Conservation (phyloP, 176 grass and related monocot species). For the Avena eriantha region DNA sequence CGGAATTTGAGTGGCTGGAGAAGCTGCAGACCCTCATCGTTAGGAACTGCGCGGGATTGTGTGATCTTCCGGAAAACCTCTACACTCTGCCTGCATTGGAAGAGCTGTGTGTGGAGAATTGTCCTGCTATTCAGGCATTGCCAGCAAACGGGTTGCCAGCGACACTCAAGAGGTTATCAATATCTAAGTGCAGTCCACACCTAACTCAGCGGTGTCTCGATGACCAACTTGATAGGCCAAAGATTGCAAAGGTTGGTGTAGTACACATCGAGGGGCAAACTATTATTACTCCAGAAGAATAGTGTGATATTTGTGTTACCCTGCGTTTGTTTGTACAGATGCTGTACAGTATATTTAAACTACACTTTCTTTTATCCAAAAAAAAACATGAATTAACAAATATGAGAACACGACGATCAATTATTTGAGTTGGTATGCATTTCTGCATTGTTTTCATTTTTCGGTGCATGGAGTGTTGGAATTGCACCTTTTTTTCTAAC, state of each 20-base stretch:
- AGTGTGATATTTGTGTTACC: background rate
- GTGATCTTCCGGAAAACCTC: constrained; percentile 37
- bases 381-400: background rate
- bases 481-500: background rate
- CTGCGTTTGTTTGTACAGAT: no score
- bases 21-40: constrained; percentile 42
- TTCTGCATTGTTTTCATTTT: background rate
- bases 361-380: background rate
- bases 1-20: constrained; percentile 29
- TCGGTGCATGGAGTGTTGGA: background rate
- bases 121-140: constrained; percentile 38
- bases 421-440: background rate
- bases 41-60: constrained; percentile 42
- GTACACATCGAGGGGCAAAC: constrained; percentile 41
- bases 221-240: constrained; percentile 33
- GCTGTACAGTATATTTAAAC: background rate
- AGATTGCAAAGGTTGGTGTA: constrained; percentile 16
- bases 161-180: constrained; percentile 37
- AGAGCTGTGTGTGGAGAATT: constrained; percentile 54
- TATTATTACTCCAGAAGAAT: background rate
- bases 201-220: constrained; percentile 37
- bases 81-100: constrained; percentile 36
- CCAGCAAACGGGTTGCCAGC: constrained; percentile 30
- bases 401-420: background rate
- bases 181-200: constrained; percentile 11